Evolutionary conservation across 768 basidiomycete genomes (phyloP).

Genomic region (Saitozyma podzolica): DNA sequence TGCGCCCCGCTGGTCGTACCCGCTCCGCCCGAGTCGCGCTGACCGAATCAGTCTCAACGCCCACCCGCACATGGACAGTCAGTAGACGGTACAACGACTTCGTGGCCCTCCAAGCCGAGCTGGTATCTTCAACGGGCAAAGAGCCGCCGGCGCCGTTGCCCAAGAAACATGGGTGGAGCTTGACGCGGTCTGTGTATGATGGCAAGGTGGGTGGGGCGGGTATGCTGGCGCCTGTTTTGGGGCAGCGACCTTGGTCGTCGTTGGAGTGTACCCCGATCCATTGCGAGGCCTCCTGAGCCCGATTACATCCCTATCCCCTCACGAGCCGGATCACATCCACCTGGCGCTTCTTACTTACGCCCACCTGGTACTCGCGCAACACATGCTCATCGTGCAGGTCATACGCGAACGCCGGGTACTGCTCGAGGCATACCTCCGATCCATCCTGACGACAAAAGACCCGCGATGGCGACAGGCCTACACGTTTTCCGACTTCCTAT

Average conservation of each 20-base stretch:
- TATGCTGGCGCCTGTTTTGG: no score
- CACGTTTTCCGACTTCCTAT: slow-evolving; percentile 83
- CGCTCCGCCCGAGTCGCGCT: neutral
- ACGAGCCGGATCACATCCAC: no score
- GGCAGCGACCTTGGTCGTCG: no score
- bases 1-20: no score
- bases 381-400: slow-evolving; percentile 41
- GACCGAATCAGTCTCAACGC: slow-evolving; percentile 64
- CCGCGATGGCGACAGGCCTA: slow-evolving; percentile 76
- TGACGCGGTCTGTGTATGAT: slow-evolving; percentile 61
- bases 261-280: no score
- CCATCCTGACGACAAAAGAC: slow-evolving; percentile 78
- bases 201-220: slow-evolving; percentile 52
- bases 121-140: slow-evolving; percentile 74
- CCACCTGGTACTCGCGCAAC: neutral
- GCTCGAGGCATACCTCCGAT: slow-evolving; percentile 80
- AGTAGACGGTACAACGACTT: slow-evolving; percentile 95
- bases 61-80: slow-evolving; percentile 89
- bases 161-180: slow-evolving; percentile 74
- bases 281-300: no score
- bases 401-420: slow-evolving; percentile 75
- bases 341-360: neutral
- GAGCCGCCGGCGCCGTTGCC: slow-evolving; percentile 78
- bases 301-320: no score
- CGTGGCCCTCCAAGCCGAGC: slow-evolving; percentile 76